These are phyloP conservation scores for Eucalyptus curtisii DNA, from an alignment of 345 rosid genomes.

Conservation along the genomic window DNA sequence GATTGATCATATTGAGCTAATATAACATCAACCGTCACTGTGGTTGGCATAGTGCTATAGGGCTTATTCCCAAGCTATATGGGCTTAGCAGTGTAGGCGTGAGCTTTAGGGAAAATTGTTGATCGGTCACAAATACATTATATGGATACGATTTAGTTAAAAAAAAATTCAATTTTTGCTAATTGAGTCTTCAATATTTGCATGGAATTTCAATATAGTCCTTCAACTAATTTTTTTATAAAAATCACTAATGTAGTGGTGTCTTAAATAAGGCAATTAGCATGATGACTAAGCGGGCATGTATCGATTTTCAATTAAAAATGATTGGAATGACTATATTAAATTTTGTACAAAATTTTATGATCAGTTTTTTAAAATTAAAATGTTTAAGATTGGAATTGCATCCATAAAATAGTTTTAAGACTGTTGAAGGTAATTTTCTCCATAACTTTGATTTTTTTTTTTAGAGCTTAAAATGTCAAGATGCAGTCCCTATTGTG, in stretches of 20 bases:
- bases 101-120: rapidly evolving
- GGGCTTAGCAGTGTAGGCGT: rapidly evolving
- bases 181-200: background rate
- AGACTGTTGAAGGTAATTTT: background rate
- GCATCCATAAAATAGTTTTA: background rate
- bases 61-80: background rate
- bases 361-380: background rate
- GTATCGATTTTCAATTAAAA: rapidly evolving
- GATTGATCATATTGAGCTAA: background rate
- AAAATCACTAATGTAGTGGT: rapidly evolving
- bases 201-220: rapidly evolving
- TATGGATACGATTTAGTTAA: rapidly evolving
- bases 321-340: rapidly evolving
- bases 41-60: background rate
- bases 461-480: background rate
- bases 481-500: background rate
- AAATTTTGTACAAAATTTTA: rapidly evolving
- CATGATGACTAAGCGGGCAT: rapidly evolving
- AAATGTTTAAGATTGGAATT: background rate
- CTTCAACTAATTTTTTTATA: rapidly evolving
- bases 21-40: rapidly evolving
- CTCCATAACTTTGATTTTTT: background rate
- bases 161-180: background rate
- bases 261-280: rapidly evolving
- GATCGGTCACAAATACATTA: no score